phyloP scores from a whole-genome alignment of 306 rosid genomes.

The Ochetophila trinervis region DNA sequence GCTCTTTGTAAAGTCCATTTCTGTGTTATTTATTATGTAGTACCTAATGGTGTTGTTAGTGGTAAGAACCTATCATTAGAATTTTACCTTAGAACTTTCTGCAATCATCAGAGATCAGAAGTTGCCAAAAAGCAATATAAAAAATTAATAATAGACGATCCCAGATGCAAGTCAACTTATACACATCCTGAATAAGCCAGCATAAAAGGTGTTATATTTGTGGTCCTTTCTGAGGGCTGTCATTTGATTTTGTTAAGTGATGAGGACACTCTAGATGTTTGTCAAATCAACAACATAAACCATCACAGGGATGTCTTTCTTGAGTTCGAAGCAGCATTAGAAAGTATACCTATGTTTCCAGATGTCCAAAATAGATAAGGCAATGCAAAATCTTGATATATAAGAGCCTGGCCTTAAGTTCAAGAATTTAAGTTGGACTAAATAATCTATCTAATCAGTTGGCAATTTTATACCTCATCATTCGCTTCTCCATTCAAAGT shows the following conservation, averaged over 20 bases:
- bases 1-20: not conserved
- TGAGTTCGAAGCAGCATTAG: not conserved
- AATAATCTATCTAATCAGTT: slow-evolving; percentile 15
- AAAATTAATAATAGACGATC: not conserved
- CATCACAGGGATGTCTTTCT: not conserved
- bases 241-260: not conserved
- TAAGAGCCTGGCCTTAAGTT: not conserved
- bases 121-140: not conserved
- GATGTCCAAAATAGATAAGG: not conserved
- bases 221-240: not conserved
- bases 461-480: slow-evolving; percentile 55
- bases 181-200: not conserved
- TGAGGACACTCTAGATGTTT: not conserved
- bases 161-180: not conserved
- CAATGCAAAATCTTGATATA: not conserved
- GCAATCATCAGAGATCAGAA: not conserved
- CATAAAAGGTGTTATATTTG: not conserved
- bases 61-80: not conserved
- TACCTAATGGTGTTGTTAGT: not conserved
- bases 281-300: not conserved
- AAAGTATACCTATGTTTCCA: not conserved
- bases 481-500: slow-evolving; percentile 72
- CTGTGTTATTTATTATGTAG: not conserved
- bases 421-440: slow-evolving; percentile 9
- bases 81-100: not conserved